These are phyloP conservation scores for Stephanodiscus minutulus DNA, from an alignment of 108 stramenopile genomes.

Conservation along the genomic window DNA sequence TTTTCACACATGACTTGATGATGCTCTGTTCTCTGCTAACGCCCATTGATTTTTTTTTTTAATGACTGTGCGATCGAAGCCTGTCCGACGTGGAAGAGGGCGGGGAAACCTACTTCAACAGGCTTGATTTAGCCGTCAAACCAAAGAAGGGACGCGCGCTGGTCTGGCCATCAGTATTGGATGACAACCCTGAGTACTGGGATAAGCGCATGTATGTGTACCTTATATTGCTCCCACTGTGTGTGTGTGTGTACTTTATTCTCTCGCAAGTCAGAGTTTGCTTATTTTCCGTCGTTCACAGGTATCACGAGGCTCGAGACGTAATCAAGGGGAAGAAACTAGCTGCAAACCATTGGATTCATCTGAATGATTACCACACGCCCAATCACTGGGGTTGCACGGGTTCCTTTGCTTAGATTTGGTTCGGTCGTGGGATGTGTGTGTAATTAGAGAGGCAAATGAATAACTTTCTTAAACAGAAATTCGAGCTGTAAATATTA, in stretches of 20 bases:
- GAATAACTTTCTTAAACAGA: no score
- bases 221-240: no score
- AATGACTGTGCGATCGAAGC: not conserved
- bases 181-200: slow-evolving; percentile 63
- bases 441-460: no score
- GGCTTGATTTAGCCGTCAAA: slow-evolving; percentile 49
- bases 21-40: no score
- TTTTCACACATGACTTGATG: no score
- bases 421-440: not conserved
- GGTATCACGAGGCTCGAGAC: slow-evolving; percentile 75
- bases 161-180: slow-evolving; percentile 75
- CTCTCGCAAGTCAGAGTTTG: not conserved
- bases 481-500: no score
- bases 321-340: slow-evolving; percentile 77
- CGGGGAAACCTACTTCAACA: slow-evolving; percentile 80
- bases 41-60: not conserved
- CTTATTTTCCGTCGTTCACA: no score
- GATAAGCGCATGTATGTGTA: slow-evolving; percentile 40
- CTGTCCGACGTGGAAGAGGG: slow-evolving; percentile 86
- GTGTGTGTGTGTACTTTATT: not conserved
- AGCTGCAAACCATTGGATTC: slow-evolving; percentile 85
- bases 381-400: slow-evolving; percentile 81
- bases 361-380: slow-evolving; percentile 74
- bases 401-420: slow-evolving; percentile 44
- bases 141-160: slow-evolving; percentile 75